Conservation (phyloP, 345 rosid species). For the Gossypium rotundifolium region DNA sequence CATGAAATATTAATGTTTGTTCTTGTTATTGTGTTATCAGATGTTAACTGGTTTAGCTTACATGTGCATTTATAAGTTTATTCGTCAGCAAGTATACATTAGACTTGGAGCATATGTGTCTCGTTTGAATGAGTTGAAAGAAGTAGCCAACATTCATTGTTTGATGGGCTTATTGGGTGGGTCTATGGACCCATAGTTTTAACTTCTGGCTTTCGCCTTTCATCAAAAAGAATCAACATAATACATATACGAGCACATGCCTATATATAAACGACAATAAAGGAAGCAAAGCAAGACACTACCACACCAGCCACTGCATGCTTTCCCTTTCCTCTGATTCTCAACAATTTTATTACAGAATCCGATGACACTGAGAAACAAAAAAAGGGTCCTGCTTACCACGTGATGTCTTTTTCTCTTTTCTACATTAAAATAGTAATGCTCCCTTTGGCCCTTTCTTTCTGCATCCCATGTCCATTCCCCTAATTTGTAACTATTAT, state of each 20-base stretch:
- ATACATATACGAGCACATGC: background rate
- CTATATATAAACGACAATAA: background rate
- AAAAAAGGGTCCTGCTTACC: background rate
- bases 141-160: background rate
- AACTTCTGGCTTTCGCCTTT: too few species aligned
- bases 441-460: background rate
- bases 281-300: background rate
- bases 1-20: background rate
- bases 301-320: background rate
- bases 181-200: too few species aligned
- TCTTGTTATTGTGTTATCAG: too few species aligned
- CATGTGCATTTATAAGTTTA: too few species aligned
- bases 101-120: too few species aligned
- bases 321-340: background rate
- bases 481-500: background rate
- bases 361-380: background rate
- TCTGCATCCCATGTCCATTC: background rate
- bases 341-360: background rate
- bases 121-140: too few species aligned
- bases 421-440: background rate
- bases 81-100: too few species aligned
- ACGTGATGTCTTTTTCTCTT: background rate
- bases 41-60: too few species aligned
- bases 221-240: too few species aligned
- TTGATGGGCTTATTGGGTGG: background rate